These are phyloP conservation scores for Elsinoe australis DNA, from an alignment of 2,329 filamentous ascomycete species.

Conservation along the genomic window DNA sequence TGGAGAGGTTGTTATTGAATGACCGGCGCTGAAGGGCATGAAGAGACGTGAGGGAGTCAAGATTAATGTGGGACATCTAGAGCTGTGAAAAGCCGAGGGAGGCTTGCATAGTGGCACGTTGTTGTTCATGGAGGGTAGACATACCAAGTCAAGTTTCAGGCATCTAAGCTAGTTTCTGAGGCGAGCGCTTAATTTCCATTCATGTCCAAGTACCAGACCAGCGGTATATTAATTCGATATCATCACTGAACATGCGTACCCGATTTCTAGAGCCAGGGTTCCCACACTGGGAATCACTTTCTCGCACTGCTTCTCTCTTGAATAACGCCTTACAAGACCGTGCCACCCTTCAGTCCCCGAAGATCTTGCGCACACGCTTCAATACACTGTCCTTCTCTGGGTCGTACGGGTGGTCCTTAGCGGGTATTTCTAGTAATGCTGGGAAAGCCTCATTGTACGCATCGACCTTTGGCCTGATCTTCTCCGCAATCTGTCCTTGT, in stretches of 20 bases:
- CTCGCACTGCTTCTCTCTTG: too few species aligned
- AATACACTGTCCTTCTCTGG: conserved; percentile 98
- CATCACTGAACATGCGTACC: conserved; percentile 1
- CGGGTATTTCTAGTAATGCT: conserved; percentile 91
- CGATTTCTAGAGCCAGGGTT: too few species aligned
- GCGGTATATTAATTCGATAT: conserved; percentile 12
- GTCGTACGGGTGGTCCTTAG: conserved; percentile 98
- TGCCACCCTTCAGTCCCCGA: conserved; percentile 51
- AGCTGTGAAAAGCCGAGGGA: background rate
- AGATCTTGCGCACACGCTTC: conserved; percentile 70
- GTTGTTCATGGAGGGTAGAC: too few species aligned
- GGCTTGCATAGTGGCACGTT: too few species aligned
- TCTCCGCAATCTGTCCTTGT: conserved; percentile 68
- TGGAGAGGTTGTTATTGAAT: conserved; percentile 20
- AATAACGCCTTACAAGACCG: background rate
- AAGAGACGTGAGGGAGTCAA: conserved; percentile 6
- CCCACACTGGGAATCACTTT: too few species aligned
- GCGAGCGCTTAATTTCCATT: conserved; percentile 8
- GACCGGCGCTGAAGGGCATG: conserved; percentile 2
- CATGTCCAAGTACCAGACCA: conserved; percentile 11
- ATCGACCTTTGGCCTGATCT: conserved; percentile 85
- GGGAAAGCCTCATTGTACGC: conserved; percentile 91
- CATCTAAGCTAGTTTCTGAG: conserved; percentile 1
- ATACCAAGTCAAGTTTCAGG: too few species aligned
- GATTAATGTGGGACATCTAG: conserved; percentile 7